These are phyloP conservation scores for Penicillium palitans DNA, from an alignment of 2,329 filamentous ascomycete genomes.

Conservation along the genomic window DNA sequence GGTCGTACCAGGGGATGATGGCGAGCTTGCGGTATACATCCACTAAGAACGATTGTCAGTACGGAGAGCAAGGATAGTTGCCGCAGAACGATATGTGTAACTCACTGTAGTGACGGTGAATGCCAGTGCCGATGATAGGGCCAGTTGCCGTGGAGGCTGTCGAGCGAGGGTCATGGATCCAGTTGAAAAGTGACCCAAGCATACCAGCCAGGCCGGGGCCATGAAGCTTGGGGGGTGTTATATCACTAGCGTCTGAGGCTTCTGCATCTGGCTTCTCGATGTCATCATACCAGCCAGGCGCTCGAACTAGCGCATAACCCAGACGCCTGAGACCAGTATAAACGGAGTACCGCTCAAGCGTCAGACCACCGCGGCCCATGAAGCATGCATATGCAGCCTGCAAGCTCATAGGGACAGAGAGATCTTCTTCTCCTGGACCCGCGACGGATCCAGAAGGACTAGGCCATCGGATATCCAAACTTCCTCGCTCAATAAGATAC, in stretches of 20 bases:
- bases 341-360: conserved; percentile 81
- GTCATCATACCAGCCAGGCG: conserved; percentile 54
- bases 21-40: conserved; percentile 76
- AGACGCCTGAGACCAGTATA: conserved; percentile 79
- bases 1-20: conserved; percentile 71
- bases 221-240: conserved; percentile 6
- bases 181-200: conserved; percentile 36
- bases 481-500: conserved; percentile 84
- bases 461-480: conserved; percentile 84
- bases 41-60: conserved; percentile 48
- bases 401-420: conserved; percentile 80
- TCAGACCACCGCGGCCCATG: conserved; percentile 65
- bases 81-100: background rate
- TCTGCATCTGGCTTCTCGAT: conserved; percentile 28
- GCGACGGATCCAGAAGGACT: conserved; percentile 37
- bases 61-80: background rate
- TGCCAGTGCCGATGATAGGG: conserved; percentile 54
- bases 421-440: conserved; percentile 49
- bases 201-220: conserved; percentile 32
- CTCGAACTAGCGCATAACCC: conserved; percentile 78
- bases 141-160: conserved; percentile 40
- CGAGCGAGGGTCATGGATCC: conserved; percentile 31
- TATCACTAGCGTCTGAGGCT: background rate
- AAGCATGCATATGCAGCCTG: conserved; percentile 87
- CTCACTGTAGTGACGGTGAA: conserved; percentile 56